Evolutionary conservation across 2,329 filamentous ascomycete genomes (phyloP).

Genomic region (Alternaria incomplexa): DNA sequence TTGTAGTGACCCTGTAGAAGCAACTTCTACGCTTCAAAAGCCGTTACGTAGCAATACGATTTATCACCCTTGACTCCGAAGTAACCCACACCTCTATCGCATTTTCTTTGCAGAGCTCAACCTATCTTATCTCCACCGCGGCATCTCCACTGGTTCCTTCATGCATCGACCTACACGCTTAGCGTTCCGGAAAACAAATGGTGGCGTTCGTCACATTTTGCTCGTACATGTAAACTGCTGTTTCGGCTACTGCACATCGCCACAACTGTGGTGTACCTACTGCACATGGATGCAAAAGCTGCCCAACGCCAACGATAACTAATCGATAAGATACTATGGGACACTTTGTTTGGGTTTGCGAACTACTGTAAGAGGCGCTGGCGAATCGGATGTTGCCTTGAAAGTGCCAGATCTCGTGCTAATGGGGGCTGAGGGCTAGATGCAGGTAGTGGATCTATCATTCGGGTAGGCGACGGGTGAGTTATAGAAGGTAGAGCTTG

Average conservation of each 20-base stretch:
- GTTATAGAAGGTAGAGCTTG: neutral
- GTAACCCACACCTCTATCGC: neutral
- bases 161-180: neutral
- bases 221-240: neutral
- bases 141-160: neutral
- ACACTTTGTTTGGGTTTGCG: neutral
- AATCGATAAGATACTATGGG: neutral
- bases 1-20: neutral
- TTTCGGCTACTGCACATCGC: conserved; percentile 3
- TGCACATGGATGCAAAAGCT: neutral
- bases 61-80: neutral
- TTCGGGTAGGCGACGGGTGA: neutral
- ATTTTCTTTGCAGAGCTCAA: neutral
- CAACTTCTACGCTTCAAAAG: neutral
- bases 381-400: neutral
- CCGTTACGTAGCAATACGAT: neutral
- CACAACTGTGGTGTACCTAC: neutral
- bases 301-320: neutral
- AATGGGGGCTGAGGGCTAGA: neutral
- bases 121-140: neutral
- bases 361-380: neutral
- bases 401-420: neutral
- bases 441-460: neutral
- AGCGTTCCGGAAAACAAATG: neutral
- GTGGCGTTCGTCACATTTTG: neutral